phyloP scores from a whole-genome alignment of 169 alveolate genomes.

The Plasmodium sp. region DNA sequence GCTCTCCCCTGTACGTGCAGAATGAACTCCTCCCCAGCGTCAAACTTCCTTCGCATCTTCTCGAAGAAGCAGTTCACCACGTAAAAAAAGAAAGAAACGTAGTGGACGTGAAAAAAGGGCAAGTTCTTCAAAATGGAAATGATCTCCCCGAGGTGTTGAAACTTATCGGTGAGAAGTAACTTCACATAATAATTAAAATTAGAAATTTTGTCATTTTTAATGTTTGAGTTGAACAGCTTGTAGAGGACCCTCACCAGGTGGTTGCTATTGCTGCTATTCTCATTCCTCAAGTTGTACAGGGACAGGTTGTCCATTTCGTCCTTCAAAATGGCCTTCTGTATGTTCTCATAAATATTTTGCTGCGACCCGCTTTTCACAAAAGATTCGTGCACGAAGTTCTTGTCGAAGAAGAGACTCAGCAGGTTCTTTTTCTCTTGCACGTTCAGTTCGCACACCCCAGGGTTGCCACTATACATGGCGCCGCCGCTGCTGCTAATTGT shows the following conservation, averaged over 20 bases:
- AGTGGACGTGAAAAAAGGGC: conserved; percentile 53
- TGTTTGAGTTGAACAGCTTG: conserved; percentile 38
- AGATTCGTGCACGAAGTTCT: conserved; percentile 30
- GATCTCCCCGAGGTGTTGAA: conserved; percentile 43
- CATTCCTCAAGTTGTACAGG: conserved; percentile 23
- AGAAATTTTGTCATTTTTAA: conserved; percentile 36
- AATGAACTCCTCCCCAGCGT: conserved; percentile 21
- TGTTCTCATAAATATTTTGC: conserved; percentile 46
- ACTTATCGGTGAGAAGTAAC: conserved; percentile 50
- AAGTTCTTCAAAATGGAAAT: conserved; percentile 55
- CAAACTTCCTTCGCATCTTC: conserved; percentile 23
- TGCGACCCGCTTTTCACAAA: conserved; percentile 12
- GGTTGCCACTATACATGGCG: not conserved
- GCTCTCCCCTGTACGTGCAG: not conserved
- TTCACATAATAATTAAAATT: conserved; percentile 56
- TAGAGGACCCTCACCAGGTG: conserved; percentile 61
- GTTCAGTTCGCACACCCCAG: not conserved
- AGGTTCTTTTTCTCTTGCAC: conserved; percentile 25
- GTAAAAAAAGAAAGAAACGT: conserved; percentile 44
- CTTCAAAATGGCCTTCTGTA: conserved; percentile 41
- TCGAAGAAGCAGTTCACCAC: conserved; percentile 55
- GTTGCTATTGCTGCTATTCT: conserved; percentile 14
- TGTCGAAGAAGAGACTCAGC: conserved; percentile 43
- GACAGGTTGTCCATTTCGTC: conserved; percentile 46
- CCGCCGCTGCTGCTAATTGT: not conserved